phyloP scores from a whole-genome alignment of 2,329 filamentous ascomycete species.

The Biscogniauxia sp. region DNA sequence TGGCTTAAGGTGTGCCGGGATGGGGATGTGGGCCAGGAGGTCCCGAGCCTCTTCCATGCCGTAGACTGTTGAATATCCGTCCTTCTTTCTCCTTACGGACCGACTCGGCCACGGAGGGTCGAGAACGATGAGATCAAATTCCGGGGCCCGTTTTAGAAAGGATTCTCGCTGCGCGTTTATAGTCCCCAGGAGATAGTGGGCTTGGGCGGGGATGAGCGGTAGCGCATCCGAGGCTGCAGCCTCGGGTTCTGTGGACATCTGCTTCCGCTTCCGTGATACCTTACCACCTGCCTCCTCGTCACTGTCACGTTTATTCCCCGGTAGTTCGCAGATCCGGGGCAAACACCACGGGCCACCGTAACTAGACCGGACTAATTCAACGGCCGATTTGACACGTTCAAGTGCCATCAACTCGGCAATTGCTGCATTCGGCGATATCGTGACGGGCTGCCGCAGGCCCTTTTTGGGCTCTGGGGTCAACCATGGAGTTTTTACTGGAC shows the following conservation, averaged over 20 bases:
- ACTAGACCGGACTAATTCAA: conserved; percentile 36
- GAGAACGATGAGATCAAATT: conserved; percentile 67
- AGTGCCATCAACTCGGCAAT: conserved; percentile 54
- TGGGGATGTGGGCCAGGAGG: conserved; percentile 54
- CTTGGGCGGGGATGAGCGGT: conserved; percentile 40
- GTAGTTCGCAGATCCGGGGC: conserved; percentile 33
- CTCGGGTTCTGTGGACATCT: conserved; percentile 4
- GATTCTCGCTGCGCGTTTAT: conserved; percentile 40
- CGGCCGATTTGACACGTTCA: conserved; percentile 44
- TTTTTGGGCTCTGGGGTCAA: conserved; percentile 54
- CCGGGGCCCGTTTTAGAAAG: conserved; percentile 44
- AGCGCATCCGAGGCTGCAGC: conserved; percentile 1
- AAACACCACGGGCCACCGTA: conserved; percentile 45
- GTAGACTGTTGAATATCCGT: conserved; percentile 47
- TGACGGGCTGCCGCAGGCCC: conserved; percentile 34
- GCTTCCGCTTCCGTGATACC: conserved; percentile 16
- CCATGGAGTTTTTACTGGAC: conserved; percentile 45
- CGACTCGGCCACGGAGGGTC: conserved; percentile 83
- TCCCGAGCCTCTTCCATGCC: conserved; percentile 44
- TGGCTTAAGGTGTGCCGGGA: conserved; percentile 51
- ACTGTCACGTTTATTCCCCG: conserved; percentile 6
- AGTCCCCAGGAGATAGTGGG: conserved; percentile 48
- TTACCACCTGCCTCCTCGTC: conserved; percentile 1
- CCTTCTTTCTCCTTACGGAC: conserved; percentile 61
- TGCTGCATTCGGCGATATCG: conserved; percentile 42